These are phyloP conservation scores for Nidula microcarpa DNA, from an alignment of 768 basidiomycete species.

Conservation along the genomic window DNA sequence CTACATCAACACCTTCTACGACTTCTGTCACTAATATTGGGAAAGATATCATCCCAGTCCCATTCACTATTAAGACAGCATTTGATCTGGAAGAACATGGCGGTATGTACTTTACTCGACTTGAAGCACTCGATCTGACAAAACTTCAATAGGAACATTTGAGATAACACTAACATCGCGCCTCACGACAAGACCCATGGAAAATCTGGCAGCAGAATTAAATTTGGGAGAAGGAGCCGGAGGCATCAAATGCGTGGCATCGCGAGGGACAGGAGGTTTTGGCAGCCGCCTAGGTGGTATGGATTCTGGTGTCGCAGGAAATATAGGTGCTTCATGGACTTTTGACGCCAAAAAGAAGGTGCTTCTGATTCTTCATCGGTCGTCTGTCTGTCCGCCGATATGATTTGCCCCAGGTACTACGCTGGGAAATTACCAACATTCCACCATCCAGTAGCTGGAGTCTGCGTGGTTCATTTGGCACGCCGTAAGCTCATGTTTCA, in stretches of 20 bases:
- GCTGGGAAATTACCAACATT: slow-evolving; percentile 75
- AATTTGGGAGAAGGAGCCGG: slow-evolving; percentile 73
- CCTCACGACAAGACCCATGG: slow-evolving; percentile 59
- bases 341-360: slow-evolving; percentile 74
- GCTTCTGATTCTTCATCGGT: slow-evolving; percentile 3
- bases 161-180: slow-evolving; percentile 63
- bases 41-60: slow-evolving; percentile 47
- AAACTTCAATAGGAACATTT: slow-evolving; percentile 44
- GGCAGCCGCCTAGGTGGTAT: slow-evolving; percentile 26
- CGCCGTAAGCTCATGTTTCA: slow-evolving; percentile 38
- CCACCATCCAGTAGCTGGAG: slow-evolving; percentile 68
- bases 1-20: slow-evolving; percentile 10
- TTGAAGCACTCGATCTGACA: background rate
- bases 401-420: slow-evolving; percentile 45
- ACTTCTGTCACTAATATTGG: slow-evolving; percentile 7
- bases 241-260: slow-evolving; percentile 68
- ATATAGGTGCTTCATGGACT: slow-evolving; percentile 65
- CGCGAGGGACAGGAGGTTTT: slow-evolving; percentile 51
- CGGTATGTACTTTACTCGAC: slow-evolving; percentile 21
- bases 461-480: slow-evolving; percentile 74
- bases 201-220: slow-evolving; percentile 68
- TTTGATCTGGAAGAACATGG: slow-evolving; percentile 39
- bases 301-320: slow-evolving; percentile 24
- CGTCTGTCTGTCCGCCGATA: background rate
- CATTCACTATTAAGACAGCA: slow-evolving; percentile 47